Evolutionary conservation across 2,329 filamentous ascomycete species (phyloP).

Genomic region (Phialocephala subalpina): DNA sequence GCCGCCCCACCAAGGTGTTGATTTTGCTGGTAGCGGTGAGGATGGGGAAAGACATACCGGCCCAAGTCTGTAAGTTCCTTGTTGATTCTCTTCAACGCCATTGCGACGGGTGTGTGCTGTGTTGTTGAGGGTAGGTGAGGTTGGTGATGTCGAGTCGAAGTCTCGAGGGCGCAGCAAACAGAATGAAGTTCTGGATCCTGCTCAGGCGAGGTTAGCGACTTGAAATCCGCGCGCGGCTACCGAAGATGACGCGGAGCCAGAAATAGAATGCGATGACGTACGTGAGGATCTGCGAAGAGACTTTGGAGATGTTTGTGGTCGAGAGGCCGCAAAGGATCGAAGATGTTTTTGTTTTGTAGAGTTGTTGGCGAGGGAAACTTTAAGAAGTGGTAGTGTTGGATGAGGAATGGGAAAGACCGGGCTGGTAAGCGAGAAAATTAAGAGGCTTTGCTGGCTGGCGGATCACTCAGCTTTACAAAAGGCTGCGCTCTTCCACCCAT

Average conservation of each 20-base stretch:
- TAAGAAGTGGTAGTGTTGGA: neutral
- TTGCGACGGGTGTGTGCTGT: constrained; percentile 48
- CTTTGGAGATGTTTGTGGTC: constrained; percentile 7
- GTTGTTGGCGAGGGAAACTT: constrained; percentile 12
- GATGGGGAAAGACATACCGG: constrained; percentile 66
- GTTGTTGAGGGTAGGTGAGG: constrained; percentile 30
- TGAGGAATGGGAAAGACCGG: constrained; percentile 8
- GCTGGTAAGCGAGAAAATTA: constrained; percentile 17
- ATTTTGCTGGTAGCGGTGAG: constrained; percentile 31
- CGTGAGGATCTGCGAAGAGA: constrained; percentile 17
- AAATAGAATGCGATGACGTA: constrained; percentile 23
- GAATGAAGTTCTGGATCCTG: constrained; percentile 33
- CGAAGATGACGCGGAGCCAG: constrained; percentile 30
- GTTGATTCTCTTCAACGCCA: constrained; percentile 95
- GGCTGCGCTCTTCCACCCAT: neutral
- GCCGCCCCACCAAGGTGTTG: constrained; percentile 38
- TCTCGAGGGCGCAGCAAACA: constrained; percentile 39
- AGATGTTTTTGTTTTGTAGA: constrained; percentile 10
- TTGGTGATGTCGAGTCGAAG: constrained; percentile 32
- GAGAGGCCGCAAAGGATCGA: neutral
- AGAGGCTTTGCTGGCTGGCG: constrained; percentile 1
- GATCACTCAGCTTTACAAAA: constrained; percentile 10
- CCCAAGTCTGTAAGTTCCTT: constrained; percentile 92
- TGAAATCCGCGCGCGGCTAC: constrained; percentile 35
- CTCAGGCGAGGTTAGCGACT: constrained; percentile 37